Percentiles rank a stretch among this genome's conserved stretches.
Conservation (phyloP, 768 basidiomycete species). For the Naganishia antarctica region DNA sequence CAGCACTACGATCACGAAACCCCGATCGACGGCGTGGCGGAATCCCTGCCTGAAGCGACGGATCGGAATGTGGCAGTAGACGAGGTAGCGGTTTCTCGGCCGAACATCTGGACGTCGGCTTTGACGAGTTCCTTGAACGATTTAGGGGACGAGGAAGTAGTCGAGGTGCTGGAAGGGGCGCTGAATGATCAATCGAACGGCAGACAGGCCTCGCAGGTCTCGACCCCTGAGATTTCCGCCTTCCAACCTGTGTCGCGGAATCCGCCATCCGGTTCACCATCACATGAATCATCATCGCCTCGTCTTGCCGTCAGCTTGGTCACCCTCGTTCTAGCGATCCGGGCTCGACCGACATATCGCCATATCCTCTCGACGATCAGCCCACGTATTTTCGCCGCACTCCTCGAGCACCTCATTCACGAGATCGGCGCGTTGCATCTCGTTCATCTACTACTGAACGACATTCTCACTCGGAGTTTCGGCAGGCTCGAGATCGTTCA, state of each 20-base stretch:
- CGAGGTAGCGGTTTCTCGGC: not conserved
- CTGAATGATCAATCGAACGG: not conserved
- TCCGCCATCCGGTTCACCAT: not conserved
- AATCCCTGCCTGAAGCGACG: not conserved
- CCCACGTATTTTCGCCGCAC: not conserved
- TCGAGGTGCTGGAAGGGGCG: constrained; percentile 13
- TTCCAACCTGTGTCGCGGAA: not conserved
- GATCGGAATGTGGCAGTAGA: not conserved
- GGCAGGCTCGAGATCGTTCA: constrained; percentile 1
- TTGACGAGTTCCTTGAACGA: constrained; percentile 15
- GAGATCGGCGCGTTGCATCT: constrained; percentile 9
- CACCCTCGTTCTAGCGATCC: constrained; percentile 6
- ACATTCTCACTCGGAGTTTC: constrained; percentile 13
- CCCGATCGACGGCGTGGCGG: not conserved
- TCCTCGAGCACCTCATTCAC: not conserved
- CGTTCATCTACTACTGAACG: constrained; percentile 3
- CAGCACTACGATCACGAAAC: not conserved
- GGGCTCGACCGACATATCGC: constrained; percentile 13
- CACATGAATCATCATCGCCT: not conserved
- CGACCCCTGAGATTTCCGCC: not conserved
- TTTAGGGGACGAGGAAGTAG: constrained; percentile 16
- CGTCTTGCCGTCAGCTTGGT: constrained; percentile 5
- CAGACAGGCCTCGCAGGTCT: too few species aligned
- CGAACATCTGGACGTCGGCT: constrained; percentile 3
- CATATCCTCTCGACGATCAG: constrained; percentile 11